Evolutionary conservation across 2,329 filamentous ascomycete species (phyloP), one percentile per base, ranked within the genome.

Genomic region (Sporothrix mexicana): DNA sequence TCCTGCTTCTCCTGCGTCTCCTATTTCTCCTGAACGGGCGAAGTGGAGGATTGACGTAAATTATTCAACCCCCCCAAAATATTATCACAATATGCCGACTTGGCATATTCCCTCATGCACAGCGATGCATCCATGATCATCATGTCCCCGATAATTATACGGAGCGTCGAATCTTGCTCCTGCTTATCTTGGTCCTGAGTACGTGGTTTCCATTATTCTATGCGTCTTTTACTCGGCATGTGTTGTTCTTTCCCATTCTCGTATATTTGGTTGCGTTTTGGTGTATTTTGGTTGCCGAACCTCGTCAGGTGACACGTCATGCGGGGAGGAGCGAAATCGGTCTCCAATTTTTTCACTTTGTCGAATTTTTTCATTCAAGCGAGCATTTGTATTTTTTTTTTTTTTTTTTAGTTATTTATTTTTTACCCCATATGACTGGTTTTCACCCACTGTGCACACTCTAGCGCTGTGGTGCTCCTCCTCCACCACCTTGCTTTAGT

Each of bases 321-420:
- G 51, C 51, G 49, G 55, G 36, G 25, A 30, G 15, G 57, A 66
- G 69, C 74, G 72, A 71, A 57, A 70, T 72, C 72, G 72, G 74
- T 55, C 47, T 43, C 20, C 49, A 41, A 66, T 72, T 72, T 71
- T 59, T 71, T 23, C 71, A 47, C 53, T 45, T 45, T 49, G 49
- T 57, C 53, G 43, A 69, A 53, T 47, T 43, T 62, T 45, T 61
- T 69, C 10, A 13, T 7, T 51, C 69, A 17, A 67, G 23, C 36
- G 47, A 20, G n/a, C 43, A 55, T 20, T 57, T 17, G 15, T 45
- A n/a, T 73, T 62, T 62, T 62, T 69, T 64, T 36, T 62, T 17
- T 9, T 13, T 51, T 41, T 69, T 68, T 10, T 62, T 62, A 43
- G 61, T 67, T 36, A 62, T 41, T 69, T 68, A 13, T 62, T 68